Evolutionary conservation across 345 rosid genomes (phyloP), one percentile per base, ranked within the genome.

Genomic region (Bruguiera parviflora): DNA sequence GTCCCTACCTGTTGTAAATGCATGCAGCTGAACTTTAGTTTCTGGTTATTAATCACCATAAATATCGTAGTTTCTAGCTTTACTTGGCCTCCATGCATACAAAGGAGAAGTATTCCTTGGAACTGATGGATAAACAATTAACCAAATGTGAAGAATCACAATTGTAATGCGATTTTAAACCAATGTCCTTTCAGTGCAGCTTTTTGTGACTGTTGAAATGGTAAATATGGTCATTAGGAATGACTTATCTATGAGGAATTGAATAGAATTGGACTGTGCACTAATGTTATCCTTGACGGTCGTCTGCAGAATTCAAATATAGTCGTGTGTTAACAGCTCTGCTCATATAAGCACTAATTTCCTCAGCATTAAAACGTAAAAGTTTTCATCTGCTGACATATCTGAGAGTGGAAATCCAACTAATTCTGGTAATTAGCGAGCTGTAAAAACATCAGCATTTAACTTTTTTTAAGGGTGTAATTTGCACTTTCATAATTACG

Each of bases 261-360:
- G 47, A 39, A 39, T 39, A 39, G 47, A 39, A 39, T 39, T 39
- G 47, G 47, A 39, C 10, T 11, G 15, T 11, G 15, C 47, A 10
- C 16, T 25, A 91, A 84, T 71, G 93, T 22, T 22, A 8, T 25
- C 27, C 58, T 55, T 55, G 58, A 87, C 67, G 22, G 58, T 55
- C 58, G 2, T 55, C 11, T 21, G n/a, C 22, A 22, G 3, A 11
- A 21, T 21, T 55, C 27, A 55, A 53, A 55, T n/a, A 24, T 2
- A 11, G 24, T n/a, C 18, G 10, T 6, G 10, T 6, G 1, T 21
- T n/a, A 24, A 24, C 8, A 35, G 8, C 43, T 37, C 11, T 37
- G 43, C 43, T 37, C 43, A 37, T 8, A 8, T 37, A 8, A 37
- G 43, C 43, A 9, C 43, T 32, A 0, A 32, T 32, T 7, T 86